Conservation (phyloP, 2,329 filamentous ascomycete genomes). For the Bipolaris sorokiniana region DNA sequence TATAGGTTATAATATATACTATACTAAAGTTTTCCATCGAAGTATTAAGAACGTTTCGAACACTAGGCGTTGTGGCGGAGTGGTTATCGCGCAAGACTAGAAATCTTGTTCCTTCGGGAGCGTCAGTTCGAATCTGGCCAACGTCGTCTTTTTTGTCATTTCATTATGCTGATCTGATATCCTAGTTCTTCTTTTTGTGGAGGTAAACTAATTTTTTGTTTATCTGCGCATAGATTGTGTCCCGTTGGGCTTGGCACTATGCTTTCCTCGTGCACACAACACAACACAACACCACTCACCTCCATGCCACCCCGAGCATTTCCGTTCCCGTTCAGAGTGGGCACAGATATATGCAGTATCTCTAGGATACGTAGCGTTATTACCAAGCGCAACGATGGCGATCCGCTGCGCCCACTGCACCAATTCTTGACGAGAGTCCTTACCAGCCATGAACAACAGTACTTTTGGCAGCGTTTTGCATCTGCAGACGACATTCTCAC, state of each 20-base stretch:
- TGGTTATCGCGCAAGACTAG: conserved; percentile 53
- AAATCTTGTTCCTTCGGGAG: conserved; percentile 53
- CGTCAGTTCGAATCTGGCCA: conserved; percentile 50
- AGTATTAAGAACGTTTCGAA: conserved; percentile 1
- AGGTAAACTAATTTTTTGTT: background rate
- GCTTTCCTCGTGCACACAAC: background rate
- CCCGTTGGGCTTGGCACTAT: background rate
- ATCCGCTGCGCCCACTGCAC: conserved; percentile 14
- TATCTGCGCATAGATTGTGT: background rate
- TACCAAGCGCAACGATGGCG: conserved; percentile 22
- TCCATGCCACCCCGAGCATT: conserved; percentile 60
- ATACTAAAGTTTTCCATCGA: background rate
- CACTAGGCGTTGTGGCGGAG: conserved; percentile 47
- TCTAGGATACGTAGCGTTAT: conserved; percentile 68
- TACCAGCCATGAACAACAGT: conserved; percentile 41
- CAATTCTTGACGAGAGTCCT: conserved; percentile 35
- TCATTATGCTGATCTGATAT: too few species aligned
- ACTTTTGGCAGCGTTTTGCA: conserved; percentile 41
- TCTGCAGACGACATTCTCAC: conserved; percentile 9
- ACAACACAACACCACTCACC: background rate
- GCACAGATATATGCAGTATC: conserved; percentile 79
- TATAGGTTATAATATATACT: too few species aligned
- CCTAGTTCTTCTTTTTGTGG: background rate
- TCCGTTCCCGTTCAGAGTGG: conserved; percentile 70
- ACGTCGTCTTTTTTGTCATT: conserved; percentile 42